Conservation (phyloP, 2,329 filamentous ascomycete species). For the Amauroascus niger region DNA sequence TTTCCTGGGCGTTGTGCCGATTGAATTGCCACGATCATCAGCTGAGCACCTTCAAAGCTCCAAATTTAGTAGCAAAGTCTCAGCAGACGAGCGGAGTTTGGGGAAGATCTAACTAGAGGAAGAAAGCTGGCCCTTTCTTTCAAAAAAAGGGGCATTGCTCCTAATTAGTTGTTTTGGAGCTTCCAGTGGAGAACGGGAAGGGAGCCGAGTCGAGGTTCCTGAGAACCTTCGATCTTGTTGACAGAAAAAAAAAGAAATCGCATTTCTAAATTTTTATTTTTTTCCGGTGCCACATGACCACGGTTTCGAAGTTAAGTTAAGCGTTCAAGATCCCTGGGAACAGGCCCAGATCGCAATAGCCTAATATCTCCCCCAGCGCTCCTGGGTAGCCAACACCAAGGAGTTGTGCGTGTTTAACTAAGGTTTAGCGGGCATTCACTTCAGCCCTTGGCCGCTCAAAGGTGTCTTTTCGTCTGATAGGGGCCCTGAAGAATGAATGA, state of each 20-base stretch:
- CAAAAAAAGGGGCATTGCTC: not conserved
- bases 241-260: not conserved
- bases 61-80: too few relatives aligned
- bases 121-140: too few relatives aligned
- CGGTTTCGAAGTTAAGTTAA: not conserved
- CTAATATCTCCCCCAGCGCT: not conserved
- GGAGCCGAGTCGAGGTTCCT: too few relatives aligned
- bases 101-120: too few relatives aligned
- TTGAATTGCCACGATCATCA: not conserved
- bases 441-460: too few relatives aligned
- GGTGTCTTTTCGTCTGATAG: too few relatives aligned
- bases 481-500: too few relatives aligned
- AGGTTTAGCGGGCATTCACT: too few relatives aligned
- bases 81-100: too few relatives aligned
- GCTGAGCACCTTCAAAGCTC: not conserved
- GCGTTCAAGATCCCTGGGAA: not conserved
- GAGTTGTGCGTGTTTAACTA: too few relatives aligned
- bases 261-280: conserved; percentile 3
- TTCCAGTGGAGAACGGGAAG: not conserved
- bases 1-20: not conserved
- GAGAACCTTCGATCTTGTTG: not conserved
- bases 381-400: too few relatives aligned
- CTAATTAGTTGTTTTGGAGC: conserved; percentile 4
- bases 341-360: not conserved
- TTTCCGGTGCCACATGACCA: conserved; percentile 9